Evolutionary conservation across 2,329 filamentous ascomycete genomes (phyloP).

Genomic region (Exophiala sideris): DNA sequence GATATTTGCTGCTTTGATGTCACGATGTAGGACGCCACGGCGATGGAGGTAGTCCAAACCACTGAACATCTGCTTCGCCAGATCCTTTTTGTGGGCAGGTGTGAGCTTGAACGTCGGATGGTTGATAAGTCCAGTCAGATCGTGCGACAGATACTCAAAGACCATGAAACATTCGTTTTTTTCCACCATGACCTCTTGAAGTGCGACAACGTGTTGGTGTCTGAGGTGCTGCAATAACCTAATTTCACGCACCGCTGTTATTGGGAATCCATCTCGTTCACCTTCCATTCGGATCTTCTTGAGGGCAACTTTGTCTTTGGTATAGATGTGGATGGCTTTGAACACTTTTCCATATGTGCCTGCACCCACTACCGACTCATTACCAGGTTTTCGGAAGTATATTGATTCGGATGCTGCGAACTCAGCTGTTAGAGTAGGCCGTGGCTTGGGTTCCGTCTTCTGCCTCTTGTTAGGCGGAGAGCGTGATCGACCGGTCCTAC

Average conservation of each 20-base stretch:
- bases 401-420: conserved; percentile 79
- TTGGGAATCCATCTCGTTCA: conserved; percentile 84
- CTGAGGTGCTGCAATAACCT: conserved; percentile 84
- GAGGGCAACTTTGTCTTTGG: conserved; percentile 74
- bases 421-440: conserved; percentile 68
- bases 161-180: conserved; percentile 99
- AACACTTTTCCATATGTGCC: conserved; percentile 96
- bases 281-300: conserved; percentile 94
- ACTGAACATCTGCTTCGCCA: conserved; percentile 89
- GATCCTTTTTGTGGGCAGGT: conserved; percentile 81
- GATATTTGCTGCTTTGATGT: conserved; percentile 98
- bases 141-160: conserved; percentile 95
- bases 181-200: conserved; percentile 96
- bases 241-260: conserved; percentile 87
- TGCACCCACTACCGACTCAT: conserved; percentile 92
- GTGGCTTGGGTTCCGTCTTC: conserved; percentile 66
- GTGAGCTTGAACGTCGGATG: conserved; percentile 88
- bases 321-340: conserved; percentile 91
- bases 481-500: conserved; percentile 46
- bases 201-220: conserved; percentile 75
- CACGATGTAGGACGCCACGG: conserved; percentile 88
- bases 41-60: conserved; percentile 91
- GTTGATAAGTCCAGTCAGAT: conserved; percentile 90
- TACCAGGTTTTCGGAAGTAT: conserved; percentile 93
- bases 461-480: conserved; percentile 62